Base-by-base conservation (phyloP, 2,329 filamentous ascomycete genomes). In the Calonectria hawksworthii region DNA sequence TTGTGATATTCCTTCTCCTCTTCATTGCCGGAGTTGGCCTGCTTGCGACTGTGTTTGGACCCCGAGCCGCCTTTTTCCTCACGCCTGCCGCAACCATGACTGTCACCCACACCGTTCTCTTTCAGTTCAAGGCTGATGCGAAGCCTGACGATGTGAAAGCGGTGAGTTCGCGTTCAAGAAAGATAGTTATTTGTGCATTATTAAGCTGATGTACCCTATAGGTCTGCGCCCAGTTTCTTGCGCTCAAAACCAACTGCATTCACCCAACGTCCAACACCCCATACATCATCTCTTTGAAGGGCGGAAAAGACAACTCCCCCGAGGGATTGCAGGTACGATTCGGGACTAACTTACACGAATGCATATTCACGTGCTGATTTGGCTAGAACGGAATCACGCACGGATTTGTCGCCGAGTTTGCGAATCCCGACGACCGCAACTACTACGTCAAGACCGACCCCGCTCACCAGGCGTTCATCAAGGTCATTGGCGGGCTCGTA, bases 361-460 rank as follows among this genome's bases (percentile, higher is more conserved):
- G 28, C 10, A 18, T 13, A 4, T 44, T 18, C 1, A 6, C 36
- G 28, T 16, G 11, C 23, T 16, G 4, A 21, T 56, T 70, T 74
- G 92, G 92, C 13, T 74, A 92, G 93, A 87, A 89, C 64, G 93
- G 90, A 0, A 90, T 93, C 66, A 92, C 92, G 0, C 94, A 96
- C 81, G 92, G 88, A 0, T 95, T 95, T 76, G 89, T 96, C 2
- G 88, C 90, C 28, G 90, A 94, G 78, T 95, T 96, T 73, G 88
- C 89, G 13, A 92, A 83, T 28, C 86, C 86, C 23, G 89, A 91
- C 75, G 93, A 96, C 80, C 87, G 93, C 61, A 89, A 92, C 74
- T 95, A 94, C 79, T 96, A 95, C 81, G 84, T 94, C 9, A 83
- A 90, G 67, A 85, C 91, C 36, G 94, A 96, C 78, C 92, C 92